A percentile compares a stretch with the other conserved stretches of the same genome.
phyloP scores from a whole-genome alignment of 148 eudicot species.

The Oxyria digyna region DNA sequence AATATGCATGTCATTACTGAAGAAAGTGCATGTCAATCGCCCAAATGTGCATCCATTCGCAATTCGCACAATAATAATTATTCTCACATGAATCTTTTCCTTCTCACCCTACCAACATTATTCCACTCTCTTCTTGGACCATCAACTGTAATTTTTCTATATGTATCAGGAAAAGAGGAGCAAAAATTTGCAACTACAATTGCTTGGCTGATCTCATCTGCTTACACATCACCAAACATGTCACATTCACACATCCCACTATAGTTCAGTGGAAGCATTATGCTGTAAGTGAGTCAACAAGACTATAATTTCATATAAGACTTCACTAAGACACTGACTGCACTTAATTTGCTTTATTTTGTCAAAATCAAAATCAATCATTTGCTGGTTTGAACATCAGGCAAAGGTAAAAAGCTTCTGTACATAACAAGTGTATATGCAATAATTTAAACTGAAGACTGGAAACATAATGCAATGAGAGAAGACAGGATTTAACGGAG shows the following conservation, averaged over 20 bases:
- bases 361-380: not conserved
- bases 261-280: not conserved
- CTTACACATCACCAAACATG: not conserved
- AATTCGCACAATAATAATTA: no score
- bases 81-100: no score
- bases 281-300: not conserved
- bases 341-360: not conserved
- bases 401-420: not conserved
- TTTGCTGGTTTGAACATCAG: not conserved
- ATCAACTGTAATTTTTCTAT: not conserved
- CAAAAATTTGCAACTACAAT: not conserved
- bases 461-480: not conserved
- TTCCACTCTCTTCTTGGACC: no score
- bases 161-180: not conserved
- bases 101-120: no score
- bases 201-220: not conserved
- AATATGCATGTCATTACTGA: no score
- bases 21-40: no score
- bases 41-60: no score
- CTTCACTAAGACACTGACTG: not conserved
- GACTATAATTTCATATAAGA: not conserved
- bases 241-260: not conserved
- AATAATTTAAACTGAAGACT: not conserved
- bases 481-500: not conserved
- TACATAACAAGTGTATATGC: not conserved